A percentile compares a stretch with the other conserved stretches of the same genome.
These are phyloP conservation scores for Aspergillus melleus DNA, from an alignment of 2,329 filamentous ascomycete genomes.

Conservation along the genomic window DNA sequence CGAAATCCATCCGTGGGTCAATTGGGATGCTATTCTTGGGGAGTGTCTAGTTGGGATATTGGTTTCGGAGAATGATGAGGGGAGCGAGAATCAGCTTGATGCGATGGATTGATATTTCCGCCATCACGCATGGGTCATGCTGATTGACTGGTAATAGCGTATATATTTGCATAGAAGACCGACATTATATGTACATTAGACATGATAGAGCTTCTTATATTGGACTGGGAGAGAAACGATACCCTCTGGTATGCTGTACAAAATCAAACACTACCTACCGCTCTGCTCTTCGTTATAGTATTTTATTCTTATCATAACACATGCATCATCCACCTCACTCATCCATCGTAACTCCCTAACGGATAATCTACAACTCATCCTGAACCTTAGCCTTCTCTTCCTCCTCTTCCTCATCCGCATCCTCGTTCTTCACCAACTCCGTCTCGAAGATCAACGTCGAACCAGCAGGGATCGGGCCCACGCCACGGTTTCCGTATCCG, in stretches of 20 bases:
- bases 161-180: not conserved
- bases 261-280: not conserved
- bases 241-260: not conserved
- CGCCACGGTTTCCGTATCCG: slow-evolving; percentile 74
- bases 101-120: slow-evolving; percentile 57
- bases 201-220: not conserved
- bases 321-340: too few relatives aligned
- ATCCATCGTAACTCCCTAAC: too few relatives aligned
- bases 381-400: slow-evolving; percentile 19
- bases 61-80: slow-evolving; percentile 55
- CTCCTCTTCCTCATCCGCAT: slow-evolving; percentile 58
- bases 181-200: not conserved
- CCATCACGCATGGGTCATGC: not conserved
- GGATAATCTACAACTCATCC: not conserved
- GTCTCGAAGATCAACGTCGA: slow-evolving; percentile 90
- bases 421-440: slow-evolving; percentile 79
- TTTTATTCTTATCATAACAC: not conserved
- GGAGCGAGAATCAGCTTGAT: slow-evolving; percentile 46
- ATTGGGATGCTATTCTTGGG: slow-evolving; percentile 66
- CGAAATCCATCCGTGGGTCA: slow-evolving; percentile 68
- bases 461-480: slow-evolving; percentile 80
- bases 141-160: not conserved
- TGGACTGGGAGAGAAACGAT: not conserved
- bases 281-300: not conserved
- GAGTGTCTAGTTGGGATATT: slow-evolving; percentile 63